These are phyloP conservation scores for Alternaria infectoria DNA, from an alignment of 2,329 filamentous ascomycete species.

Conservation along the genomic window DNA sequence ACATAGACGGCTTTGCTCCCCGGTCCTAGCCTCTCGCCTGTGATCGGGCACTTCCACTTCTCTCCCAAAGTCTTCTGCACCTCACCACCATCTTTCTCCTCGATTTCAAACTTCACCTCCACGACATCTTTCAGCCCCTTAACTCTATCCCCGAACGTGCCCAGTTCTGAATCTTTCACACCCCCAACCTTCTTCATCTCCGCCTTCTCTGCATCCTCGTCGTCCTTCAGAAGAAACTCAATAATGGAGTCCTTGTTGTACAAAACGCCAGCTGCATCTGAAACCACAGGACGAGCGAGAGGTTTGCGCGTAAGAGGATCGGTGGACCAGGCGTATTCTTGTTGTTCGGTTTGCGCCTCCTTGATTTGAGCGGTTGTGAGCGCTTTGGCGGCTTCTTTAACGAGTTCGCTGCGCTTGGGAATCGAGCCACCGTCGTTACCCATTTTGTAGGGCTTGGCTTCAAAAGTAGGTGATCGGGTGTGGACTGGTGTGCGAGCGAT, in stretches of 20 bases:
- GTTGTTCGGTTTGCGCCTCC: conserved; percentile 82
- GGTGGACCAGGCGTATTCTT: conserved; percentile 83
- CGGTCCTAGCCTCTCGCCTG: conserved; percentile 82
- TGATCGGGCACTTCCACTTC: conserved; percentile 83
- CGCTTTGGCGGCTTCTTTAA: conserved; percentile 86
- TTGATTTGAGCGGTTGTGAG: conserved; percentile 87
- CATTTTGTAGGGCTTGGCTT: conserved; percentile 60
- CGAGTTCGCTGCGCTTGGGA: conserved; percentile 91
- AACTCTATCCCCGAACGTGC: conserved; percentile 66
- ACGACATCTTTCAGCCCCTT: conserved; percentile 85
- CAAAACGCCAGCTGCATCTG: conserved; percentile 80
- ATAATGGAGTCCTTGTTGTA: conserved; percentile 96
- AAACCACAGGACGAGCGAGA: conserved; percentile 77
- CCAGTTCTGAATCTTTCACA: conserved; percentile 54
- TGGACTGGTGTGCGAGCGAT: not conserved
- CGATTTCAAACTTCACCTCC: conserved; percentile 77
- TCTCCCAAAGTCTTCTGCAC: conserved; percentile 56
- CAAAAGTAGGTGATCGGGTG: not conserved
- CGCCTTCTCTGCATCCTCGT: conserved; percentile 63
- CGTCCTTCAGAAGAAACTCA: conserved; percentile 66
- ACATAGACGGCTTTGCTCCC: conserved; percentile 82
- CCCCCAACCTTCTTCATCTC: conserved; percentile 54
- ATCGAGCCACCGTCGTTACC: conserved; percentile 98
- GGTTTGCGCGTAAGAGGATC: conserved; percentile 84
- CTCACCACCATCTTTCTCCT: conserved; percentile 47